Evolutionary conservation across 768 basidiomycete species (phyloP).

Genomic region (Pulveroboletus sp.): DNA sequence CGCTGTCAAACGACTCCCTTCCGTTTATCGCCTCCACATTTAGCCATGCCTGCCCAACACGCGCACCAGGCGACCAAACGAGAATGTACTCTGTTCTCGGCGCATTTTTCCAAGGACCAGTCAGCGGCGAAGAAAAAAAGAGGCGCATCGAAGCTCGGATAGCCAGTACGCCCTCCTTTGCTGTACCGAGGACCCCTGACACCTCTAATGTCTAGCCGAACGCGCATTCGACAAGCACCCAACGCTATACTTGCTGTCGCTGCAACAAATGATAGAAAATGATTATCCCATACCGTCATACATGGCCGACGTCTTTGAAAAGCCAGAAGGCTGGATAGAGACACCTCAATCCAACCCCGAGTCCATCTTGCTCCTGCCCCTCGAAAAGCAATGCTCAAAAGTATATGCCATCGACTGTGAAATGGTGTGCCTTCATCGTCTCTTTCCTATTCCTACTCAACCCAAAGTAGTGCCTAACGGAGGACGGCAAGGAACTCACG

Average conservation of each 20-base stretch:
- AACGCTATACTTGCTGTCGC: constrained; percentile 66
- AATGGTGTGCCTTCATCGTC: constrained; percentile 61
- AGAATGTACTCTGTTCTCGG: constrained; percentile 85
- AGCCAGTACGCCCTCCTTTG: constrained; percentile 27
- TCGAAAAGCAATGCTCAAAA: constrained; percentile 36
- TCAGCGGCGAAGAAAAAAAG: constrained; percentile 79
- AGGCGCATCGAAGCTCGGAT: constrained; percentile 48
- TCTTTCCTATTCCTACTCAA: background rate
- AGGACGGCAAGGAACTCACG: constrained; percentile 87
- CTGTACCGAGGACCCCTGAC: constrained; percentile 4
- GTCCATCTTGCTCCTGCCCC: constrained; percentile 29
- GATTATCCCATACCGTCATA: constrained; percentile 90
- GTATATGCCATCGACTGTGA: constrained; percentile 94
- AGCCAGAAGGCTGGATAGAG: constrained; percentile 76
- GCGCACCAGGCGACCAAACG: constrained; percentile 85
- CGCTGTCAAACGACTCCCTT: constrained; percentile 36
- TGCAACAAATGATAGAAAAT: constrained; percentile 91
- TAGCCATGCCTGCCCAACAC: constrained; percentile 90
- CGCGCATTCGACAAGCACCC: constrained; percentile 61
- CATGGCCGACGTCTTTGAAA: constrained; percentile 67
- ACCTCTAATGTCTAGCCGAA: constrained; percentile 44
- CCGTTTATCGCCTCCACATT: constrained; percentile 79
- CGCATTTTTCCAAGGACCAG: constrained; percentile 76
- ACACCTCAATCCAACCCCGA: constrained; percentile 52
- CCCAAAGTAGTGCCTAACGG: constrained; percentile 70